These are phyloP conservation scores for Gossypium australe DNA, from an alignment of 345 rosid species.

Conservation along the genomic window DNA sequence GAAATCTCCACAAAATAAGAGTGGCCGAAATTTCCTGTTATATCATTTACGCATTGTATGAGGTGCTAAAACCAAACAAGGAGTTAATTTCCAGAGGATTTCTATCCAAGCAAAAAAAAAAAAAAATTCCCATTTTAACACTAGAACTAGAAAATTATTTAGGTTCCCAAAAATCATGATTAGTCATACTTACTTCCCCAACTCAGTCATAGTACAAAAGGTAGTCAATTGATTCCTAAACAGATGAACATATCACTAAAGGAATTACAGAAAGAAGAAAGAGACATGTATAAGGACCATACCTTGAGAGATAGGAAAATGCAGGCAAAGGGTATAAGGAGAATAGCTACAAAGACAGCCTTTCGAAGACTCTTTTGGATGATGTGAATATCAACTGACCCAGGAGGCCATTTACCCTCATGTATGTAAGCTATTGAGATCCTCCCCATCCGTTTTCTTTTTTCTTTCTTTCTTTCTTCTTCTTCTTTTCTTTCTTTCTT, in stretches of 20 bases:
- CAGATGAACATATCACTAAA: background rate
- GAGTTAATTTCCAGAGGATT: background rate
- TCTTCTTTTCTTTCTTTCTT: background rate
- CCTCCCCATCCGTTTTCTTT: conserved; percentile 27
- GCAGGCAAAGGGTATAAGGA: conserved; percentile 30
- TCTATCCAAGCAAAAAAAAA: background rate
- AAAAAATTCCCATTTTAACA: background rate
- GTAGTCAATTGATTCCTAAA: background rate
- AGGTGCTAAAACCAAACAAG: conserved; percentile 10
- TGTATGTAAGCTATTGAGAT: conserved; percentile 35
- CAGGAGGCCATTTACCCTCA: conserved; percentile 37
- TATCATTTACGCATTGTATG: conserved; percentile 9
- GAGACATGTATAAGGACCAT: background rate
- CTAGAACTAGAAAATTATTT: background rate
- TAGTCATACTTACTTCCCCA: background rate
- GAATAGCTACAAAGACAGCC: conserved; percentile 27
- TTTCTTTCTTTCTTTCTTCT: too few relatives aligned
- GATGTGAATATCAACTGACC: conserved; percentile 53
- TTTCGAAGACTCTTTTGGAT: conserved; percentile 36
- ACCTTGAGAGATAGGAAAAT: conserved; percentile 48
- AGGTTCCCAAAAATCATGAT: background rate
- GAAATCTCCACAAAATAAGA: conserved; percentile 39
- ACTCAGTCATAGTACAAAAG: background rate
- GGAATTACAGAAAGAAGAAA: too few relatives aligned
- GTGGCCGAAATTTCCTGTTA: conserved; percentile 43